Evolutionary conservation across 164 flowering plant genomes (phyloP).

Genomic region (Piper betle): DNA sequence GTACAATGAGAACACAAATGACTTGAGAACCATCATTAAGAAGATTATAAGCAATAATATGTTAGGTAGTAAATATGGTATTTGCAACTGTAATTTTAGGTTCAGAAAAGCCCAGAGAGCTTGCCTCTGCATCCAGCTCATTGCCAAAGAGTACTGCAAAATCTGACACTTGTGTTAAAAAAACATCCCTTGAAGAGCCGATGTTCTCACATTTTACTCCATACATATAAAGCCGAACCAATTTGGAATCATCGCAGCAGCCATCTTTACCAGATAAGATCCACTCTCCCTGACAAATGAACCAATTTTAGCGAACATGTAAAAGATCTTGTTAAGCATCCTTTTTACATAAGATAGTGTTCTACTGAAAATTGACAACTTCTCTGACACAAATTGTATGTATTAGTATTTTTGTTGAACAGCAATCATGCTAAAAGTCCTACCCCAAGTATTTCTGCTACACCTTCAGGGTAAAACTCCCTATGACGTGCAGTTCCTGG

Average conservation of each 20-base stretch:
- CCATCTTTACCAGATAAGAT: slow-evolving; percentile 59
- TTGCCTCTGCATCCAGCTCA: slow-evolving; percentile 99
- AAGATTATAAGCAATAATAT: background rate
- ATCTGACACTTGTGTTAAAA: slow-evolving; percentile 77
- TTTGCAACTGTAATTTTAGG: no score
- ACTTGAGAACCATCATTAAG: background rate
- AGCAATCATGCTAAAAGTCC: slow-evolving; percentile 5
- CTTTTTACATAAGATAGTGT: background rate
- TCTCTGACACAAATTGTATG: background rate
- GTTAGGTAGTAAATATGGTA: background rate
- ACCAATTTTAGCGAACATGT: background rate
- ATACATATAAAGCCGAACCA: slow-evolving; percentile 64
- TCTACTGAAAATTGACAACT: background rate
- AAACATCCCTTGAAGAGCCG: slow-evolving; percentile 65
- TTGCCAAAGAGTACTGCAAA: slow-evolving; percentile 87
- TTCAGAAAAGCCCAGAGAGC: background rate
- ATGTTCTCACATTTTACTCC: slow-evolving; percentile 50
- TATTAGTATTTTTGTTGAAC: no score
- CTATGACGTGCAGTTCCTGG: slow-evolving; percentile 98
- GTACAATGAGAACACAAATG: background rate
- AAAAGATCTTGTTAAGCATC: background rate
- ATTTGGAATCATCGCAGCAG: slow-evolving; percentile 27
- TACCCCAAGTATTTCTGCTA: slow-evolving; percentile 77
- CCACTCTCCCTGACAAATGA: slow-evolving; percentile 80
- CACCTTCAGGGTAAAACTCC: slow-evolving; percentile 99